These are phyloP conservation scores for Pyricularia sp. DNA, from an alignment of 2,329 filamentous ascomycete genomes.

Conservation along the genomic window DNA sequence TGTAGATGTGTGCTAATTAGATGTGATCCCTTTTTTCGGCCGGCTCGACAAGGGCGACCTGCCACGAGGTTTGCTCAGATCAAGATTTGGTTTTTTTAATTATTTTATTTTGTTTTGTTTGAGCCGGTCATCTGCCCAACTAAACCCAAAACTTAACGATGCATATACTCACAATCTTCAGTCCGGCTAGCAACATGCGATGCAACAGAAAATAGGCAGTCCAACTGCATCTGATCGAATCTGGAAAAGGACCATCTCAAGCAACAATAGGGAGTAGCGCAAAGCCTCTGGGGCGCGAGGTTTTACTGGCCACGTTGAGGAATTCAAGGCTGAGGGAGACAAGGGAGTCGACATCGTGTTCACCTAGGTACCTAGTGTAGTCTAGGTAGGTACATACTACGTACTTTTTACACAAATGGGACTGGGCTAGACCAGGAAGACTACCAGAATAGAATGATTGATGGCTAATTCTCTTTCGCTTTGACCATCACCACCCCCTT, in stretches of 20 bases:
- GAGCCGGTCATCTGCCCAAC: background rate
- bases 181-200: background rate
- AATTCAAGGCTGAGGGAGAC: too few species aligned
- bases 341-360: too few species aligned
- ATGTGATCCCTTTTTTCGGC: background rate
- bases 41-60: background rate
- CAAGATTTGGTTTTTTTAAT: background rate
- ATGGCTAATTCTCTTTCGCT: background rate
- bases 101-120: background rate
- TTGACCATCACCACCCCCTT: background rate
- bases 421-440: background rate
- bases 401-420: background rate
- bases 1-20: background rate
- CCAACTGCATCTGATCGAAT: background rate
- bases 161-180: background rate
- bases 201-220: background rate
- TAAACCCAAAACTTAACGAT: background rate
- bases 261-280: too few species aligned
- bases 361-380: too few species aligned
- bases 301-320: too few species aligned
- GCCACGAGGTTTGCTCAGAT: background rate
- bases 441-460: background rate
- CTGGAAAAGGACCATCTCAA: background rate
- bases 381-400: too few species aligned
- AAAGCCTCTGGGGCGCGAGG: too few species aligned